These are phyloP conservation scores for Leptomonas pyrrhocoris DNA, from an alignment of 208 protist genomes.

Conservation along the genomic window DNA sequence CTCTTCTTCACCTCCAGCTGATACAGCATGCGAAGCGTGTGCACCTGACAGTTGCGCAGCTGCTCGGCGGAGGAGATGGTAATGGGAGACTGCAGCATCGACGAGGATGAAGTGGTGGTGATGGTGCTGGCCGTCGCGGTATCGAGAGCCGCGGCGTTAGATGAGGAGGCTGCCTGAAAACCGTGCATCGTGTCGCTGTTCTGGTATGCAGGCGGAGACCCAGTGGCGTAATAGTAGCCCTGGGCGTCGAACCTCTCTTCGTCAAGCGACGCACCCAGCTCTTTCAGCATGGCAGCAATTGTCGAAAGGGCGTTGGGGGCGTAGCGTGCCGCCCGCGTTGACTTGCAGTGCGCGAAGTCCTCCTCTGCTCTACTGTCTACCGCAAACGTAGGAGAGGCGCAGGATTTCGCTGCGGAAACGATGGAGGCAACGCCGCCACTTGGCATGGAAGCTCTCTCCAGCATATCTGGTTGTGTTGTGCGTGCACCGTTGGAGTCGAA, in stretches of 20 bases:
- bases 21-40: conserved; percentile 35
- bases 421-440: too few species aligned
- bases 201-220: background rate
- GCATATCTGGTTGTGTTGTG: too few species aligned
- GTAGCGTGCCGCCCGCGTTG: background rate
- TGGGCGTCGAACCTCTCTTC: background rate
- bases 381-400: too few species aligned
- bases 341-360: too few species aligned
- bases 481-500: too few species aligned
- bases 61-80: conserved; percentile 21
- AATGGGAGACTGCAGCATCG: conserved; percentile 1
- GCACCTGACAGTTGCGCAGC: conserved; percentile 35
- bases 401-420: too few species aligned
- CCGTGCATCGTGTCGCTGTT: background rate
- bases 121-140: background rate
- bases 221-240: conserved; percentile 15
- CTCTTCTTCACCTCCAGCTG: conserved; percentile 32
- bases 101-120: background rate
- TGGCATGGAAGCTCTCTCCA: too few species aligned
- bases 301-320: conserved; percentile 10
- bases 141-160: background rate
- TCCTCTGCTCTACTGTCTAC: too few species aligned
- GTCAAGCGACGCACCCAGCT: conserved; percentile 14
- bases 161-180: background rate
- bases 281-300: conserved; percentile 24